phyloP scores from a whole-genome alignment of 1,139 yeast genomes.

The Debaryomyces sp. region DNA sequence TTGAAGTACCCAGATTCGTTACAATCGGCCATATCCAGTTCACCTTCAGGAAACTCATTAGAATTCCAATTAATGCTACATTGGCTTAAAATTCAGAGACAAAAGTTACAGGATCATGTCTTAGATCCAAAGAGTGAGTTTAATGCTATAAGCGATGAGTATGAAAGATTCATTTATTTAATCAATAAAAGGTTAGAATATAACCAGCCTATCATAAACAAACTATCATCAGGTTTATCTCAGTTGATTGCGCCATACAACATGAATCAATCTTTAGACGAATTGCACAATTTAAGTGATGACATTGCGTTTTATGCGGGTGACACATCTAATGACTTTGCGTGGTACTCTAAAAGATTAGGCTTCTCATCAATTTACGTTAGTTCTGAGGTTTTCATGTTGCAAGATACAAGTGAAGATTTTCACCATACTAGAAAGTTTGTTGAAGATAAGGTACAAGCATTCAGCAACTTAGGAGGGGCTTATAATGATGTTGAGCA shows the following conservation, averaged over 20 bases:
- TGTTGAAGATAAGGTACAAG: constrained; percentile 62
- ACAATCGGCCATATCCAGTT: constrained; percentile 52
- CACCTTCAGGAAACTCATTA: constrained; percentile 32
- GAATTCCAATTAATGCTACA: constrained; percentile 51
- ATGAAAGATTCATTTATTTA: constrained; percentile 59
- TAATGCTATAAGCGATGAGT: constrained; percentile 44
- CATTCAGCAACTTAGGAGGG: constrained; percentile 56
- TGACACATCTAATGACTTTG: constrained; percentile 80
- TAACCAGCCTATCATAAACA: constrained; percentile 55
- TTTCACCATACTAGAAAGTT: constrained; percentile 62
- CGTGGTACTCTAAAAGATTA: constrained; percentile 90
- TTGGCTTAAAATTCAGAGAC: constrained; percentile 45
- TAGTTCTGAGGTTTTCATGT: constrained; percentile 76
- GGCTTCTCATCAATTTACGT: constrained; percentile 72
- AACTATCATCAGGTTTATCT: constrained; percentile 54
- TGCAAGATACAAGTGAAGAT: constrained; percentile 66
- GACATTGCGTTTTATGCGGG: constrained; percentile 82
- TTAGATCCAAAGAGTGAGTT: constrained; percentile 29
- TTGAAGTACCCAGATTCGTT: constrained; percentile 70
- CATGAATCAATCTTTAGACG: constrained; percentile 54
- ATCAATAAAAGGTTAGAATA: constrained; percentile 62
- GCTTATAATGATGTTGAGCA: constrained; percentile 68
- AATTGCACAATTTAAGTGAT: constrained; percentile 75
- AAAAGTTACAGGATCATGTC: constrained; percentile 33
- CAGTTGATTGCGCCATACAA: constrained; percentile 59